Evolutionary conservation across 306 rosid genomes (phyloP).

Genomic region (Dalbergia oliveri): DNA sequence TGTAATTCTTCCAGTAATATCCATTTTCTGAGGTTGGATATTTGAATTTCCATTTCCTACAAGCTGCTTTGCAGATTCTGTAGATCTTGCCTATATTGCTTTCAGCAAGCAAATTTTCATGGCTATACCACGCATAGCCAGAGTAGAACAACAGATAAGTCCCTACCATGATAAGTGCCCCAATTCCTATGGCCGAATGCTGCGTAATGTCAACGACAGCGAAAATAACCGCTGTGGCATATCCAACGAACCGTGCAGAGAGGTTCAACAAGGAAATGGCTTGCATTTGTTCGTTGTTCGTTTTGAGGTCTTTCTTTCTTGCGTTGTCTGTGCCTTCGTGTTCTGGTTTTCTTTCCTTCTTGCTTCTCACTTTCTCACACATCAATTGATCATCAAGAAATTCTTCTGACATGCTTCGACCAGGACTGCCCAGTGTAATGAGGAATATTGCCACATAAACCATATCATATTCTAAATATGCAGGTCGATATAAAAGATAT

Average conservation of each 20-base stretch:
- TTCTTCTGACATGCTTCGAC: not conserved
- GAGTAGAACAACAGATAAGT: not conserved
- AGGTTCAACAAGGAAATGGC: not conserved
- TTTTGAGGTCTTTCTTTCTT: too few relatives aligned
- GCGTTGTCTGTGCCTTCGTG: too few relatives aligned
- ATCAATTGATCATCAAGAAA: not conserved
- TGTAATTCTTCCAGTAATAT: constrained; percentile 24
- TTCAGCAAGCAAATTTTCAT: not conserved
- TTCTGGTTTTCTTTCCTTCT: too few relatives aligned
- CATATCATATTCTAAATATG: not conserved
- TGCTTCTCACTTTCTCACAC: not conserved
- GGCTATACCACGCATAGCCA: not conserved
- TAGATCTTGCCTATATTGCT: not conserved
- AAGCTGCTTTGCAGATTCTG: constrained; percentile 2
- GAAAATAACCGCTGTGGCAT: rapidly evolving
- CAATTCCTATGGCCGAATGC: too few relatives aligned
- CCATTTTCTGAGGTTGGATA: not conserved
- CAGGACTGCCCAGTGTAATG: not conserved
- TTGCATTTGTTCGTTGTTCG: not conserved
- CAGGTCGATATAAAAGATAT: not conserved
- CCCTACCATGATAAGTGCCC: not conserved
- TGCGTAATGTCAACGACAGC: not conserved
- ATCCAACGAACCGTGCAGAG: not conserved
- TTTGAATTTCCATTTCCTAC: not conserved
- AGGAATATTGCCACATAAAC: not conserved